Evolutionary conservation across 768 basidiomycete species (phyloP), one percentile per base, ranked within the genome.

Genomic region (Rhodotorula sphaerocarpa): DNA sequence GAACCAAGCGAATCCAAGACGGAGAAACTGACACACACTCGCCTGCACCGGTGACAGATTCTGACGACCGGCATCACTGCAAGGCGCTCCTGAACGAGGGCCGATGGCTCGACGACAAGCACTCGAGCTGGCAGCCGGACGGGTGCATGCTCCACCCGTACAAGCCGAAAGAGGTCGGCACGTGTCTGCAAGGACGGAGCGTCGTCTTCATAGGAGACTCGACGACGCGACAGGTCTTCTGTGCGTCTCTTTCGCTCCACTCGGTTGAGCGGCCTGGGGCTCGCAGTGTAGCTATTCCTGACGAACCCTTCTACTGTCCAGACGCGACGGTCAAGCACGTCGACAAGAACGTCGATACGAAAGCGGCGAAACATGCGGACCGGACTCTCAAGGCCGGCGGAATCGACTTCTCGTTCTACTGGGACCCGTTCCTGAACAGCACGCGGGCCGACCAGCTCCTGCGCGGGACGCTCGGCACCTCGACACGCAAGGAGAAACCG

Each of bases 361-460:
- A 60, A 16, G 81, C 83, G 50, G 80, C 80, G 30, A 90, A 86
- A 74, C 90, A 93, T 75, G 73, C 79, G 2, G 82, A 92, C 74
- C 77, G 86, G 69, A 74, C 70, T 7, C 76, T 84, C 31, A 73
- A 73, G 14, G 79, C 83, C 6, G 75, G 79, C 45, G 80, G 79
- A 28, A 80, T 78, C 52, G 70, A 78, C 21, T 72, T 88, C 23
- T 78, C 79, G 16, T 88, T 90, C 74, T 72, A 70, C 66, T 90
- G 90, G 90, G 90, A 92, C 70, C 90, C 90, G 21, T 93, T 83
- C 74, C 80, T 93, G 47, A 95, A 92, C 74, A 76, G 79, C 18
- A 82, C 86, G 2, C 76, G 78, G 55, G 79, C 83, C 21, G 72
- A 76, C 45, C 71, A 78, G n/a, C 72, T 82, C 50, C 75, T 86